Conservation (phyloP, 2,329 filamentous ascomycete genomes). For the Phoma herbarum region DNA sequence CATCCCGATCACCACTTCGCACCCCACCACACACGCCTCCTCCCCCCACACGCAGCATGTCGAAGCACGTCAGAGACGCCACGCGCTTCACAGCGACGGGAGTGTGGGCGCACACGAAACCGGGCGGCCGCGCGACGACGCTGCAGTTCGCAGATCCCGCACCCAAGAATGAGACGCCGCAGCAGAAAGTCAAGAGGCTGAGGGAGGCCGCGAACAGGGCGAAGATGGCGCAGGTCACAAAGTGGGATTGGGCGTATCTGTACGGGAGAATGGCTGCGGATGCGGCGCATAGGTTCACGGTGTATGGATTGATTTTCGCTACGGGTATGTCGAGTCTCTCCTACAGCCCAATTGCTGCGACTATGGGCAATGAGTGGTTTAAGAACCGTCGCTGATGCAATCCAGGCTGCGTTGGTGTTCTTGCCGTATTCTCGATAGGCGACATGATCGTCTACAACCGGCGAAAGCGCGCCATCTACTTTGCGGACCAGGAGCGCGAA, state of each 20-base stretch:
- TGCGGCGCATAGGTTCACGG: slow-evolving; percentile 67
- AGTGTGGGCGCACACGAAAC: slow-evolving; percentile 74
- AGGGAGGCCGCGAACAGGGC: slow-evolving; percentile 59
- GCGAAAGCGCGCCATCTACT: slow-evolving; percentile 69
- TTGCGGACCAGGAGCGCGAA: slow-evolving; percentile 61
- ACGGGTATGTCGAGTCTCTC: slow-evolving; percentile 58
- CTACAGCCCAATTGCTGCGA: slow-evolving; percentile 23
- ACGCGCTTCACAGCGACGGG: slow-evolving; percentile 79
- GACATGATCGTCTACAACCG: slow-evolving; percentile 75
- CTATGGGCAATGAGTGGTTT: background rate
- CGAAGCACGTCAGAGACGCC: slow-evolving; percentile 78
- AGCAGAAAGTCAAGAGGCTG: slow-evolving; percentile 63
- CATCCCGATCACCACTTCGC: slow-evolving; percentile 40
- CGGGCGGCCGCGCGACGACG: slow-evolving; percentile 53
- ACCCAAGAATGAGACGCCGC: slow-evolving; percentile 60
- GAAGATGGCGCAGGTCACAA: slow-evolving; percentile 60
- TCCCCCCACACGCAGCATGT: slow-evolving; percentile 49
- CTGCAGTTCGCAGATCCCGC: slow-evolving; percentile 53
- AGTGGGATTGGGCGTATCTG: slow-evolving; percentile 59
- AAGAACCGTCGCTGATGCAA: background rate
- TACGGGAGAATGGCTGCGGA: slow-evolving; percentile 60
- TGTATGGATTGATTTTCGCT: slow-evolving; percentile 67
- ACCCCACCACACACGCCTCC: slow-evolving; percentile 22
- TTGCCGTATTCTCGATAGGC: slow-evolving; percentile 70
- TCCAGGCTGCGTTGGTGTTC: slow-evolving; percentile 65